Conservation (phyloP, 495 filamentous ascomycete genomes). For the Haplographium delicatum region DNA sequence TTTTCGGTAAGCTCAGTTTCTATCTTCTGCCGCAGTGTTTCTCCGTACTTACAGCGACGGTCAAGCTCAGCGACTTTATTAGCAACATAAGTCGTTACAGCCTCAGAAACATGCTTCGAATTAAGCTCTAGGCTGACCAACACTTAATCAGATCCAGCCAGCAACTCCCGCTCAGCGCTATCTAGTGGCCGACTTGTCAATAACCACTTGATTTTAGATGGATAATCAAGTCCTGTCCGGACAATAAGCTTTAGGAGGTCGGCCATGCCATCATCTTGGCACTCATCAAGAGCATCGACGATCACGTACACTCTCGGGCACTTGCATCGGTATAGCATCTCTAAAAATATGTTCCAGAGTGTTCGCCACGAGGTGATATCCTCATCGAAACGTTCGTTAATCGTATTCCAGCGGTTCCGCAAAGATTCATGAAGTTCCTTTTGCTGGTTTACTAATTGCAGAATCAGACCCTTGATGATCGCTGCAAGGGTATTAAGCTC, state of each 20-base stretch:
- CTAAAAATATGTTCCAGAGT: slow-evolving; percentile 12
- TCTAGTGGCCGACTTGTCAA: slow-evolving; percentile 20
- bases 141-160: slow-evolving; percentile 18
- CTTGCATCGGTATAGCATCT: slow-evolving; percentile 23
- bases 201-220: slow-evolving; percentile 21
- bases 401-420: too few relatives aligned
- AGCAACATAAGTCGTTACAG: slow-evolving; percentile 9
- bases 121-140: slow-evolving; percentile 13
- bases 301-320: slow-evolving; percentile 33
- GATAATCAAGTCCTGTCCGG: slow-evolving; percentile 10
- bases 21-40: slow-evolving; percentile 4
- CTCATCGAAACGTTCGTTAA: slow-evolving; percentile 14
- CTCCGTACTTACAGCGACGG: slow-evolving; percentile 2
- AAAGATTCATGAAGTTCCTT: too few relatives aligned
- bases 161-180: slow-evolving; percentile 18
- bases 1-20: slow-evolving; percentile 8
- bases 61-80: slow-evolving; percentile 4
- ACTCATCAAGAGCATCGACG: slow-evolving; percentile 42
- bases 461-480: too few relatives aligned
- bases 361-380: slow-evolving; percentile 18
- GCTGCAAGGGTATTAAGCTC: slow-evolving; percentile 3
- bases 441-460: too few relatives aligned
- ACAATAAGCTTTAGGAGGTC: slow-evolving; percentile 15
- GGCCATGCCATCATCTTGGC: slow-evolving; percentile 17
- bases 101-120: slow-evolving; percentile 10